Conservation (phyloP, 2,329 filamentous ascomycete genomes). For the Stagonosporopsis tanaceti region DNA sequence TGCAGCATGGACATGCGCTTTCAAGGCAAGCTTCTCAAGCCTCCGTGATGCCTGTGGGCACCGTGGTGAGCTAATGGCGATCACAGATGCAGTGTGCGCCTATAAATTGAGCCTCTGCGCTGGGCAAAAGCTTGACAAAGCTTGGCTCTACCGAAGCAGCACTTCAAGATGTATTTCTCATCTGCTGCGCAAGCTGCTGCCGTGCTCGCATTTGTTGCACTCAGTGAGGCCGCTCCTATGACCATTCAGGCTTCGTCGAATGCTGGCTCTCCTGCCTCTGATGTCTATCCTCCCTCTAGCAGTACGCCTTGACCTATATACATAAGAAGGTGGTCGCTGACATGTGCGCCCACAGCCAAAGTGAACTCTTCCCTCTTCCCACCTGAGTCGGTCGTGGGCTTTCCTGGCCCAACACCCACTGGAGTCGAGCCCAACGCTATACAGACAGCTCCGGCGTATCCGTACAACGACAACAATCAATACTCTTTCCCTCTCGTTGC, state of each 20-base stretch:
- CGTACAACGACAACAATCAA: slow-evolving; percentile 36
- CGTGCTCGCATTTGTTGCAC: slow-evolving; percentile 23
- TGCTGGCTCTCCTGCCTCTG: slow-evolving; percentile 28
- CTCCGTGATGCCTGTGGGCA: slow-evolving; percentile 1
- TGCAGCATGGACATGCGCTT: slow-evolving; percentile 6
- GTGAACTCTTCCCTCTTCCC: slow-evolving; percentile 37
- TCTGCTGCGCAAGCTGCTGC: slow-evolving; percentile 13
- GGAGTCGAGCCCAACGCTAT: slow-evolving; percentile 39
- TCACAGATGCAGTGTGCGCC: neutral
- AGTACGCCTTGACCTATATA: slow-evolving; percentile 25
- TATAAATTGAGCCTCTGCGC: slow-evolving; percentile 25
- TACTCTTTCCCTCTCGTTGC: slow-evolving; percentile 34
- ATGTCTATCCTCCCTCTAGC: slow-evolving; percentile 35
- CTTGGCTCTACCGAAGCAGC: slow-evolving; percentile 18
- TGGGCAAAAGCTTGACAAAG: slow-evolving; percentile 34
- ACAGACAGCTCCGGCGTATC: slow-evolving; percentile 39
- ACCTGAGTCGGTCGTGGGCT: slow-evolving; percentile 39
- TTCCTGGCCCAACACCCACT: slow-evolving; percentile 41
- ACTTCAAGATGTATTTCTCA: slow-evolving; percentile 11
- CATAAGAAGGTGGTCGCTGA: slow-evolving; percentile 1
- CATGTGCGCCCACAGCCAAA: slow-evolving; percentile 22
- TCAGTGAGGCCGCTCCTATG: slow-evolving; percentile 23
- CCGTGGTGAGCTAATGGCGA: slow-evolving; percentile 1
- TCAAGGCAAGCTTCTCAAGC: slow-evolving; percentile 14
- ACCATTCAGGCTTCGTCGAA: slow-evolving; percentile 26